Base-by-base conservation (phyloP, 177 flowering plant species). In the Vitis hybrid region DNA sequence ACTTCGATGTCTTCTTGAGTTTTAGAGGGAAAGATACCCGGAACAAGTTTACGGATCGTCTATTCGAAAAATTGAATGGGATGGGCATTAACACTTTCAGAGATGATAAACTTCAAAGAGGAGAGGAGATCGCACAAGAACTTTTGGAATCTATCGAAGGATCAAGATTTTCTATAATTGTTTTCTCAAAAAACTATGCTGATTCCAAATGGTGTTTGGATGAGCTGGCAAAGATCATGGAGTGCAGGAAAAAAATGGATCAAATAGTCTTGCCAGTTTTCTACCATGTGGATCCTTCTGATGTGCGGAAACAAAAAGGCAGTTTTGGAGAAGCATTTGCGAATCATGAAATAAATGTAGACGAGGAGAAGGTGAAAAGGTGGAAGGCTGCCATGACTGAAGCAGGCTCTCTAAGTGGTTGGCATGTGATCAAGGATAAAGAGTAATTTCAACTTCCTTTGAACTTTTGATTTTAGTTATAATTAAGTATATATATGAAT, bases 261-360 rank as follows among this genome's bases (percentile, higher is more conserved):
- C 17, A 23, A 6, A 4, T 52, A 13, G 66, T 50, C 7, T 0
- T n/a, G 13, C 66, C 55, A 14, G 26, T 48, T 0, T 64, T 48
- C 54, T 50, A 48, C 14, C 5, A 62, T 26, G 49, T 62, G 11
- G 51, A 62, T 1, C 64, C 64, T 0, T 3, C 13, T 13, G 51
- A 32, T 62, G 50, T 62, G 50, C 18, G n/a, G 5, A 62, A 32
- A 0, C 51, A 30, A 15, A 30, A 0, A 0, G 64, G 21, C 10
- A 30, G 64, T 4, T 62, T 10, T 40, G 23, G 9, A 32, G 1
- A 62, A 1, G 21, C 21, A 19, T 19, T 19, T 19, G 21, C 21
- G 0, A 1, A 1, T 0, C 21, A 19, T 0, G 21, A 0, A 19
- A 19, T 0, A 19, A 19, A 0, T 19, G 21, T 19, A 19, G 1